phyloP scores from a whole-genome alignment of 371 early-diverging fungal species.

The Mycotypha africana region DNA sequence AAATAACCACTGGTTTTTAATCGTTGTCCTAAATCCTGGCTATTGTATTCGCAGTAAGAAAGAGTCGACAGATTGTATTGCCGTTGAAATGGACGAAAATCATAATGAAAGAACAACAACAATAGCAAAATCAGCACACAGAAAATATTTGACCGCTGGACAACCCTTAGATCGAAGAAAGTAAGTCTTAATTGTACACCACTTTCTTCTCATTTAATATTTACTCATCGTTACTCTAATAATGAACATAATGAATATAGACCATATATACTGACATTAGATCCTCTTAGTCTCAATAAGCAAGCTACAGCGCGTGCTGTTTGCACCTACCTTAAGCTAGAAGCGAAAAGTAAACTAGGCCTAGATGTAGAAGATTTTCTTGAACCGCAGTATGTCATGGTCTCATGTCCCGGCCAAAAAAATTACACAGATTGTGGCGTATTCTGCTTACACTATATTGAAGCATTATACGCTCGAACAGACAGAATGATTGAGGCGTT shows the following conservation, averaged over 20 bases:
- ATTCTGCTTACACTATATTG: constrained; percentile 12
- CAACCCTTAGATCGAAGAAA: neutral
- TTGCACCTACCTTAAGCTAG: constrained; percentile 6
- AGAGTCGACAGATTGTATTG: neutral
- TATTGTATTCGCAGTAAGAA: neutral
- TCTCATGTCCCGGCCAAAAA: constrained; percentile 9
- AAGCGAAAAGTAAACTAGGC: constrained; percentile 6
- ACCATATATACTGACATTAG: constrained; percentile 10
- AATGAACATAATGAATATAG: no score
- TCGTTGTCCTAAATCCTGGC: constrained; percentile 11
- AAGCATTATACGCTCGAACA: constrained; percentile 3
- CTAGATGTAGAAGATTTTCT: constrained; percentile 2
- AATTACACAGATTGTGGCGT: constrained; percentile 20
- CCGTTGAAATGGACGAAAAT: neutral
- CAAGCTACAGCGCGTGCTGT: neutral
- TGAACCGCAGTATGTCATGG: constrained; percentile 1
- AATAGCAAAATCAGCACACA: neutral
- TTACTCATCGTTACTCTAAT: no score
- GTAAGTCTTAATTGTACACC: neutral
- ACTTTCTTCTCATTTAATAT: neutral
- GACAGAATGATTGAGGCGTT: constrained; percentile 2
- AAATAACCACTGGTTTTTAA: constrained; percentile 13
- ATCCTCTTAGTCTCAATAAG: constrained; percentile 6
- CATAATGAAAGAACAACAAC: no score
- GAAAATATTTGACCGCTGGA: neutral